These are phyloP conservation scores for Gastrolobium villosum DNA, from an alignment of 306 rosid species.

Conservation along the genomic window DNA sequence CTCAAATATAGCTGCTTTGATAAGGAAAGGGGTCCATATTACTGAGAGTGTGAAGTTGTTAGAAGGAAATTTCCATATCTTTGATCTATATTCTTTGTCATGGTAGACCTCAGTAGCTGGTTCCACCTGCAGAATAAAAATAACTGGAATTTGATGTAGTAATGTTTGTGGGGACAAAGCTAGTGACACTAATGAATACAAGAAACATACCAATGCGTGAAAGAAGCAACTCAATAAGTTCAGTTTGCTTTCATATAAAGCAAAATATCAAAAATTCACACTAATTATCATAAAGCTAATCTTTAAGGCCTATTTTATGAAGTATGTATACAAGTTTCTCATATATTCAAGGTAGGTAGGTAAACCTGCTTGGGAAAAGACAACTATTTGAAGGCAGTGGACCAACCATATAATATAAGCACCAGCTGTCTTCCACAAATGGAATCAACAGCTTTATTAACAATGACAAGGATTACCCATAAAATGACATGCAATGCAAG, in stretches of 20 bases:
- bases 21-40: conserved; percentile 89
- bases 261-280: conserved; percentile 4
- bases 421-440: conserved; percentile 51
- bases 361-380: conserved; percentile 40
- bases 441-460: conserved; percentile 21
- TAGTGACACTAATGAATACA: background rate
- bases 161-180: conserved; percentile 40
- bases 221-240: background rate
- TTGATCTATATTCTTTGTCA: conserved; percentile 86
- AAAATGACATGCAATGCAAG: conserved; percentile 32
- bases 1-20: conserved; percentile 74
- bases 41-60: conserved; percentile 86
- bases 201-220: conserved; percentile 1
- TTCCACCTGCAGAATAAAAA: conserved; percentile 76
- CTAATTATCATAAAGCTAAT: conserved; percentile 28
- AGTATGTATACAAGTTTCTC: background rate
- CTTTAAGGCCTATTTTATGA: conserved; percentile 1
- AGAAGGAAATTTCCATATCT: conserved; percentile 79
- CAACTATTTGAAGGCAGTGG: conserved; percentile 44
- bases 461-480: conserved; percentile 35
- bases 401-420: conserved; percentile 43
- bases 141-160: conserved; percentile 35
- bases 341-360: conserved; percentile 37
- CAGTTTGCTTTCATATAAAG: background rate
- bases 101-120: conserved; percentile 81